A percentile compares a stretch with the other conserved stretches of the same genome.
Conservation (phyloP, 495 filamentous ascomycete species). For the Trichoderma gamsii region DNA sequence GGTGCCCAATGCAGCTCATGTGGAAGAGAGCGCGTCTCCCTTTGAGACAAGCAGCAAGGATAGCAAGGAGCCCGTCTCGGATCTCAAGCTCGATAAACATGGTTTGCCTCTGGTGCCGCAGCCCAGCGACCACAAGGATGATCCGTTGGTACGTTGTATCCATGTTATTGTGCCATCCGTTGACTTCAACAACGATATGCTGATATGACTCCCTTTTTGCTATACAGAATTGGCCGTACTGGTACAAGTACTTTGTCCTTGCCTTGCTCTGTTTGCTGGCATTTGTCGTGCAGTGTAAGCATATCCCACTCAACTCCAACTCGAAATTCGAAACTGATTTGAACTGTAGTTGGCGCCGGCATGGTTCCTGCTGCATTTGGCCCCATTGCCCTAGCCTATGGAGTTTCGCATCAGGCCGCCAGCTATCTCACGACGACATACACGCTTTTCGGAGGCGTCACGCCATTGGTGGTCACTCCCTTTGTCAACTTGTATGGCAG, state of each 20-base stretch:
- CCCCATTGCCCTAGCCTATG: conserved; percentile 21
- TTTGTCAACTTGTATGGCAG: conserved; percentile 25
- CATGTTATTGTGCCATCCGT: no score
- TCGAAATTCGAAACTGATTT: conserved; percentile 1
- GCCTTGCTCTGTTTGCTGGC: conserved; percentile 26
- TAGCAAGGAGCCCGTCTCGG: conserved; percentile 16
- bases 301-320: conserved; percentile 21
- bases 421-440: conserved; percentile 26
- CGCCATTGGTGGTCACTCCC: conserved; percentile 26
- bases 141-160: conserved; percentile 25
- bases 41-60: conserved; percentile 7
- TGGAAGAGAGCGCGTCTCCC: neutral
- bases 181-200: neutral
- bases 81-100: conserved; percentile 22
- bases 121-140: conserved; percentile 29
- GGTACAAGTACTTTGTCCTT: conserved; percentile 28
- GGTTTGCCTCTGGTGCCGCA: conserved; percentile 28
- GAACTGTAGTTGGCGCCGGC: conserved; percentile 9
- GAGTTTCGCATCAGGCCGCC: conserved; percentile 20
- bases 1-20: neutral
- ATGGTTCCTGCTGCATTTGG: conserved; percentile 24
- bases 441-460: conserved; percentile 25
- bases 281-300: conserved; percentile 28
- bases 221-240: conserved; percentile 25
- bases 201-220: neutral